A percentile compares a stretch with the other conserved stretches of the same genome.
phyloP scores from a whole-genome alignment of 169 alveolate genomes.

The Babesia bovis region DNA sequence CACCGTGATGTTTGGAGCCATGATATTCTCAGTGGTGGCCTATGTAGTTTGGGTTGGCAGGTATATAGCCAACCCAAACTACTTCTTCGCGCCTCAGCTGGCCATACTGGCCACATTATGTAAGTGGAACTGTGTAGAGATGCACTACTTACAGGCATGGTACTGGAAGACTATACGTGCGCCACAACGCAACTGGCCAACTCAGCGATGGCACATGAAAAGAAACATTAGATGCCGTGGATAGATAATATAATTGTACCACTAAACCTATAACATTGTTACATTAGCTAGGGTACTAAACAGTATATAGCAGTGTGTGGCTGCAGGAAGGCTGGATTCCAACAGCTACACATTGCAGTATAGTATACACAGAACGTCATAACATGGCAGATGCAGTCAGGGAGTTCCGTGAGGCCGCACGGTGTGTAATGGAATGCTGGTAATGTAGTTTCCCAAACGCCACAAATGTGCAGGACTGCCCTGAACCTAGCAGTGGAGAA shows the following conservation, averaged over 20 bases:
- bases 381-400: slow-evolving; percentile 33
- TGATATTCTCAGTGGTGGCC: slow-evolving; percentile 38
- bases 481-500: slow-evolving; percentile 65
- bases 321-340: background rate
- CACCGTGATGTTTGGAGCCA: slow-evolving; percentile 17
- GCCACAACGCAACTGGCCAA: slow-evolving; percentile 21
- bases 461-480: slow-evolving; percentile 56
- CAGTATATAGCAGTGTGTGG: too few relatives aligned
- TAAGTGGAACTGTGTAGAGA: slow-evolving; percentile 1
- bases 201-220: background rate
- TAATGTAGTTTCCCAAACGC: background rate
- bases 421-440: slow-evolving; percentile 63
- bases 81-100: slow-evolving; percentile 64
- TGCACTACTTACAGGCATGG: slow-evolving; percentile 20
- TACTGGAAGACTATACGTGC: slow-evolving; percentile 55
- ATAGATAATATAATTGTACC: too few relatives aligned
- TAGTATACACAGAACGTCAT: too few relatives aligned
- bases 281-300: too few relatives aligned
- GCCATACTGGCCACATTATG: slow-evolving; percentile 39
- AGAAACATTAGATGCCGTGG: too few relatives aligned
- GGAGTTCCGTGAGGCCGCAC: slow-evolving; percentile 38
- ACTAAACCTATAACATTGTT: too few relatives aligned
- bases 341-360: too few relatives aligned
- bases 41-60: slow-evolving; percentile 53
- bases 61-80: slow-evolving; percentile 64